Percentiles rank a stretch among this genome's conserved stretches.
Evolutionary conservation across 495 filamentous ascomycete genomes (phyloP).

Genomic region (Penicillium coffeae): DNA sequence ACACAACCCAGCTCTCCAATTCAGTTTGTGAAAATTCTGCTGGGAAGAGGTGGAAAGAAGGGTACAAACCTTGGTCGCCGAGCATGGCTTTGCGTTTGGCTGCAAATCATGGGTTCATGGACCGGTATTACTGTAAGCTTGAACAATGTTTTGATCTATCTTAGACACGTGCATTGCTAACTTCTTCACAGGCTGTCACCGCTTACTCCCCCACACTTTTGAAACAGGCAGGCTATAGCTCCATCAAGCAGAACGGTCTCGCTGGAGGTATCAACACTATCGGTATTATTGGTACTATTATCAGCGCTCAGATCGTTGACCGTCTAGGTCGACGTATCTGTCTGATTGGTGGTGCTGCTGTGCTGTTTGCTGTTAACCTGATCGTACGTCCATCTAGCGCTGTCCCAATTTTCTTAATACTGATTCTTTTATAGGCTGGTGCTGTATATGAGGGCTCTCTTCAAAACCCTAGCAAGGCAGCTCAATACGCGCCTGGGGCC

Average conservation of each 20-base stretch:
- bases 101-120: conserved; percentile 54
- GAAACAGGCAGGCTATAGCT: conserved; percentile 39
- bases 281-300: conserved; percentile 51
- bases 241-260: conserved; percentile 46
- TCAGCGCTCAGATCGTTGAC: conserved; percentile 52
- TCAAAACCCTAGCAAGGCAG: conserved; percentile 24
- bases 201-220: conserved; percentile 42
- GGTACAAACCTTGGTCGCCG: conserved; percentile 36
- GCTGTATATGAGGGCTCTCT: conserved; percentile 38
- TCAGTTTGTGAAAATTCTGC: conserved; percentile 34
- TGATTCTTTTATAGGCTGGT: conserved; percentile 23
- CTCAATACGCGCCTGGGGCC: conserved; percentile 42
- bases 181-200: conserved; percentile 31
- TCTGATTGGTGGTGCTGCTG: conserved; percentile 36
- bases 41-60: conserved; percentile 28
- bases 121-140: conserved; percentile 45
- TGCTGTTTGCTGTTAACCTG: conserved; percentile 31
- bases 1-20: conserved; percentile 34
- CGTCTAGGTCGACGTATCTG: conserved; percentile 45
- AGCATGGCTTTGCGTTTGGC: conserved; percentile 48
- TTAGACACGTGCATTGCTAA: background rate
- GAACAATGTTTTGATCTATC: conserved; percentile 12
- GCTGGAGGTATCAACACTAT: conserved; percentile 52
- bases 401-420: background rate
- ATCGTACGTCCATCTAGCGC: conserved; percentile 18